These are phyloP conservation scores for Citrullus colocynthis DNA, from an alignment of 306 rosid species.

Conservation along the genomic window DNA sequence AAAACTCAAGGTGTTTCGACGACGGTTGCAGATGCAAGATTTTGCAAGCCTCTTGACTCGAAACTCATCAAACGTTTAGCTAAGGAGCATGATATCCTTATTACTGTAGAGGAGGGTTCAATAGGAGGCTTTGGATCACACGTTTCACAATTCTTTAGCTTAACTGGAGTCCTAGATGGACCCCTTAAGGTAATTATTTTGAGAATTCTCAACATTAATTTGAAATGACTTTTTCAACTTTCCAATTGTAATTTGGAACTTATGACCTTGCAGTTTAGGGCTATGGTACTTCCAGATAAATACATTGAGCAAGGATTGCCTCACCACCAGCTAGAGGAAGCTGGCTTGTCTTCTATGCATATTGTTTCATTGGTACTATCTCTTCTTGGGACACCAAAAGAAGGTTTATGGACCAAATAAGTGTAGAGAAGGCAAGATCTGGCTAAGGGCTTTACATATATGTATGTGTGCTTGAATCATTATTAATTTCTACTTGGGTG, in stretches of 20 bases:
- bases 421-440: too few species aligned
- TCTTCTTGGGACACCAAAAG: slow-evolving; percentile 31
- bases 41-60: slow-evolving; percentile 82
- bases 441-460: too few species aligned
- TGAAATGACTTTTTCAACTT: not conserved
- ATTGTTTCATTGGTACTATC: slow-evolving; percentile 19
- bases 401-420: too few species aligned
- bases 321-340: slow-evolving; percentile 49
- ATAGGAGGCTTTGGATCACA: slow-evolving; percentile 94
- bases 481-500: too few species aligned
- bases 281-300: slow-evolving; percentile 86
- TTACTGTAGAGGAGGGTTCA: slow-evolving; percentile 81
- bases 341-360: slow-evolving; percentile 68
- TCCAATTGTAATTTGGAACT: not conserved
- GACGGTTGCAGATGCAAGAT: slow-evolving; percentile 92
- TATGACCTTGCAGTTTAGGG: slow-evolving; percentile 48
- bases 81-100: slow-evolving; percentile 58
- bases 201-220: not conserved
- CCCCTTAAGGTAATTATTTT: slow-evolving; percentile 46
- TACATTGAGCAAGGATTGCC: slow-evolving; percentile 82
- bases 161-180: slow-evolving; percentile 67
- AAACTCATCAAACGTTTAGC: slow-evolving; percentile 44
- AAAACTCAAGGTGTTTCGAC: slow-evolving; percentile 26
- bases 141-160: slow-evolving; percentile 63
- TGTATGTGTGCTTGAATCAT: too few species aligned